A percentile compares a stretch with the other conserved stretches of the same genome.
Evolutionary conservation across 2,329 filamentous ascomycete species (phyloP).

Genomic region (Ceratocystis ficicola): DNA sequence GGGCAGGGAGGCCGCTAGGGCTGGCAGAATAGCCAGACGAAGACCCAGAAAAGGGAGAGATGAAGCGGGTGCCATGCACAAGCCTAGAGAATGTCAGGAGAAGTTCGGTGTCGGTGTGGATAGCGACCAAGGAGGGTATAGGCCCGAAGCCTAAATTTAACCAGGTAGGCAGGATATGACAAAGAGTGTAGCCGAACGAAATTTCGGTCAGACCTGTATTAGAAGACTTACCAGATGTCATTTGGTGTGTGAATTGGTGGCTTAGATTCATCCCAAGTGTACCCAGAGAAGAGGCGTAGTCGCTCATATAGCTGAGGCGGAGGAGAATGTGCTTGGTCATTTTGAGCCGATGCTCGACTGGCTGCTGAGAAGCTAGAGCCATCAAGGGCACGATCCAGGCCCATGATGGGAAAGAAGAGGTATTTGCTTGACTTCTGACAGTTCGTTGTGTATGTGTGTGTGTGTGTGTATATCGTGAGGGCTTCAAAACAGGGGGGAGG

Average conservation of each 20-base stretch:
- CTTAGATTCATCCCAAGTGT: slow-evolving; percentile 59
- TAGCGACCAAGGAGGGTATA: neutral
- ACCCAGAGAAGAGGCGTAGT: slow-evolving; percentile 59
- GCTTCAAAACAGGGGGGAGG: neutral
- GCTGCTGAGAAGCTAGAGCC: slow-evolving; percentile 16
- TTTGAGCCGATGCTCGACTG: neutral
- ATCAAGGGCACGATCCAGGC: slow-evolving; percentile 20
- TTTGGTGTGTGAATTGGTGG: slow-evolving; percentile 57
- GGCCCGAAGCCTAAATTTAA: neutral
- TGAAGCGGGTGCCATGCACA: slow-evolving; percentile 49
- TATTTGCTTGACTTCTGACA: neutral
- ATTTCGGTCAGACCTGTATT: neutral
- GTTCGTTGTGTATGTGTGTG: neutral
- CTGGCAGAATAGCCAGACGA: slow-evolving; percentile 31
- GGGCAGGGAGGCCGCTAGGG: slow-evolving; percentile 35
- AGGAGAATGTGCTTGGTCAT: slow-evolving; percentile 30
- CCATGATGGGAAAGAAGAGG: slow-evolving; percentile 13
- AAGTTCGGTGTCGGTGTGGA: neutral
- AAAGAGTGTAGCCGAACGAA: too few relatives aligned
- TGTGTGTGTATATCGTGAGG: neutral
- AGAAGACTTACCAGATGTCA: slow-evolving; percentile 62
- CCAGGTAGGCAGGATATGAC: too few relatives aligned
- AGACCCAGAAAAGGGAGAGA: slow-evolving; percentile 36
- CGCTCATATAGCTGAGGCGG: slow-evolving; percentile 60
- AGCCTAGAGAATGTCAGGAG: slow-evolving; percentile 37